These are phyloP conservation scores for Plasmopara viticola DNA, from an alignment of 352 stramenopile species.

Conservation along the genomic window DNA sequence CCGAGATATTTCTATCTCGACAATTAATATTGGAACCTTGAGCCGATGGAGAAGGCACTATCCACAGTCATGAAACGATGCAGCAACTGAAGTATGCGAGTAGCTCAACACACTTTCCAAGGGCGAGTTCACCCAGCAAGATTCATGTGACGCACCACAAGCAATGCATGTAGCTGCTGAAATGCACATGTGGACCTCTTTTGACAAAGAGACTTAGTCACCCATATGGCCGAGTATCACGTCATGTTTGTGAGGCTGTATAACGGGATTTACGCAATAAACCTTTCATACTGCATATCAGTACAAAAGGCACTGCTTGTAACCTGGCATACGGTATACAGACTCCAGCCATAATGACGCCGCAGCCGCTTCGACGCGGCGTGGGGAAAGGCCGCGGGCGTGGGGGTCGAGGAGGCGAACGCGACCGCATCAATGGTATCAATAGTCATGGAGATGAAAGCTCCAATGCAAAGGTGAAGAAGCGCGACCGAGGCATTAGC, in stretches of 20 bases:
- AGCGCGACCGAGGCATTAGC: constrained; percentile 20
- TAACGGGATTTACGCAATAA: not conserved
- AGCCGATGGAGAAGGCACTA: constrained; percentile 26
- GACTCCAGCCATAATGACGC: constrained; percentile 23
- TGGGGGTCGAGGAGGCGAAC: constrained; percentile 13
- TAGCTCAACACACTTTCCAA: constrained; percentile 37
- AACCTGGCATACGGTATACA: not conserved
- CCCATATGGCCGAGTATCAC: too few relatives aligned
- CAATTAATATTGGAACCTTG: constrained; percentile 46
- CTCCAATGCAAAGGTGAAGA: constrained; percentile 15
- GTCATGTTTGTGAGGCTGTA: too few relatives aligned
- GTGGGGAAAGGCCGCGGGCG: constrained; percentile 27
- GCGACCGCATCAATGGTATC: constrained; percentile 5
- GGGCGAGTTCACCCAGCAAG: constrained; percentile 36
- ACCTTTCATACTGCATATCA: not conserved
- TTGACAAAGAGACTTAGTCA: constrained; percentile 3
- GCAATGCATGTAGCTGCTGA: constrained; percentile 53
- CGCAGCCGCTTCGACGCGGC: constrained; percentile 18
- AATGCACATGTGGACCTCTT: constrained; percentile 28
- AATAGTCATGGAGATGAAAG: not conserved
- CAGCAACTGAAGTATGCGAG: constrained; percentile 24
- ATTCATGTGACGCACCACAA: constrained; percentile 46
- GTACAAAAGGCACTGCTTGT: not conserved
- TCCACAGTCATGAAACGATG: constrained; percentile 12
- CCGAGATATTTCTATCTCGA: constrained; percentile 52